Conservation (phyloP, 768 basidiomycete species). For the Suillus americanus region DNA sequence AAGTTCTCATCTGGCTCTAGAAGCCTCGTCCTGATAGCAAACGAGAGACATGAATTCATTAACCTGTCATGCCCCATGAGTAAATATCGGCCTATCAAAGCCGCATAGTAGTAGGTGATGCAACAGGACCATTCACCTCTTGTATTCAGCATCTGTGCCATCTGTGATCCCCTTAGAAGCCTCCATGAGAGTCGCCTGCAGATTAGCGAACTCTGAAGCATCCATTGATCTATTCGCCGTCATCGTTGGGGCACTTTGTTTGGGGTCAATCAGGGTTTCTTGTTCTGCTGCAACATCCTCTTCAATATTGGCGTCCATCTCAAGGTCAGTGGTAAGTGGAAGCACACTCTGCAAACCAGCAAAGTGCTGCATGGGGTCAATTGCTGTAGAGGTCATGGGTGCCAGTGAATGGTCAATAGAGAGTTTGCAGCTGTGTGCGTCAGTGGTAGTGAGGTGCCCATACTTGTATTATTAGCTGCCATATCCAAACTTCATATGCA, state of each 20-base stretch:
- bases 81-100: conserved; percentile 2
- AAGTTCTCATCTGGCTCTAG: background rate
- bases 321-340: background rate
- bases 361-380: background rate
- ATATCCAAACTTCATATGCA: background rate
- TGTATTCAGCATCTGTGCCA: conserved; percentile 20
- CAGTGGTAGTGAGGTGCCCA: background rate
- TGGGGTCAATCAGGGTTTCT: background rate
- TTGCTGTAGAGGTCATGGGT: background rate
- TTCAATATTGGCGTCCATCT: background rate
- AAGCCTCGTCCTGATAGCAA: background rate
- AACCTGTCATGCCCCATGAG: conserved; percentile 1
- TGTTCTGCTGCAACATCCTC: background rate
- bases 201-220: background rate
- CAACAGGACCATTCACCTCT: background rate
- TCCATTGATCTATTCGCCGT: background rate
- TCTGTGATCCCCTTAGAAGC: conserved; percentile 34
- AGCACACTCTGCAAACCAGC: background rate
- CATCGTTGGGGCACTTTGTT: background rate
- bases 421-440: background rate
- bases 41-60: background rate
- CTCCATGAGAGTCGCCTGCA: conserved; percentile 17
- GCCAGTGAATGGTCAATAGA: background rate
- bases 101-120: background rate
- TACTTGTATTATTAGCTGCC: background rate